These are phyloP conservation scores for Lentinula guzmanii DNA, from an alignment of 768 basidiomycete species.

Conservation along the genomic window DNA sequence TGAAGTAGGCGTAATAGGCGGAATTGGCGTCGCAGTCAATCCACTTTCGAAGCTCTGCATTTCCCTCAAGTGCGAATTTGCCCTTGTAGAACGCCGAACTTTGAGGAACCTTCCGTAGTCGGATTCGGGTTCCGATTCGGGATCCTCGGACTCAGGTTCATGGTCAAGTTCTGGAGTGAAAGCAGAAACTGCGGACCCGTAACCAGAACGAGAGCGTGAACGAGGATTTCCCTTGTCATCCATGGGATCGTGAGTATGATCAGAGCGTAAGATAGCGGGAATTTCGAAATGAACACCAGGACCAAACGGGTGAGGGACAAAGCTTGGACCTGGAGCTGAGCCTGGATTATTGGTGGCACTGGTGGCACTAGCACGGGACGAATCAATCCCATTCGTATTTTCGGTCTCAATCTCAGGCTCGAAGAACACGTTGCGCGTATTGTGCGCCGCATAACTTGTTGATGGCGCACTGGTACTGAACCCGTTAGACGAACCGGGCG, in stretches of 20 bases:
- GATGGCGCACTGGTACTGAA: neutral
- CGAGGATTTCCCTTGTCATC: neutral
- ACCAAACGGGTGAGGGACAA: slow-evolving; percentile 58
- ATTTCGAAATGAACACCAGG: slow-evolving; percentile 55
- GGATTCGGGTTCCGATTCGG: slow-evolving; percentile 18
- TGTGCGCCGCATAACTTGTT: neutral
- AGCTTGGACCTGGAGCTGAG: slow-evolving; percentile 17
- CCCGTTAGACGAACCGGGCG: neutral
- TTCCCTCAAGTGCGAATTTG: slow-evolving; percentile 47
- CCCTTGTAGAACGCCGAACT: neutral
- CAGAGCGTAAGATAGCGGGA: slow-evolving; percentile 24
- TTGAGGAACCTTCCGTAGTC: neutral
- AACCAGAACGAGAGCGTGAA: neutral
- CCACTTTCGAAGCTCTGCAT: slow-evolving; percentile 88
- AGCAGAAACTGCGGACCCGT: neutral
- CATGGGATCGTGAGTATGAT: neutral
- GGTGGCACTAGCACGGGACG: neutral
- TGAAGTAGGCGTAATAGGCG: neutral
- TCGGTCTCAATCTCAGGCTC: slow-evolving; percentile 11
- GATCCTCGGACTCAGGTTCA: slow-evolving; percentile 21
- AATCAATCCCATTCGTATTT: neutral
- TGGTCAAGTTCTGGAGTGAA: neutral
- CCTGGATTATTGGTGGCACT: neutral
- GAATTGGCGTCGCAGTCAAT: slow-evolving; percentile 52
- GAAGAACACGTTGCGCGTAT: slow-evolving; percentile 20